Conservation (phyloP, 2,329 filamentous ascomycete species). For the Remersonia thermophila region DNA sequence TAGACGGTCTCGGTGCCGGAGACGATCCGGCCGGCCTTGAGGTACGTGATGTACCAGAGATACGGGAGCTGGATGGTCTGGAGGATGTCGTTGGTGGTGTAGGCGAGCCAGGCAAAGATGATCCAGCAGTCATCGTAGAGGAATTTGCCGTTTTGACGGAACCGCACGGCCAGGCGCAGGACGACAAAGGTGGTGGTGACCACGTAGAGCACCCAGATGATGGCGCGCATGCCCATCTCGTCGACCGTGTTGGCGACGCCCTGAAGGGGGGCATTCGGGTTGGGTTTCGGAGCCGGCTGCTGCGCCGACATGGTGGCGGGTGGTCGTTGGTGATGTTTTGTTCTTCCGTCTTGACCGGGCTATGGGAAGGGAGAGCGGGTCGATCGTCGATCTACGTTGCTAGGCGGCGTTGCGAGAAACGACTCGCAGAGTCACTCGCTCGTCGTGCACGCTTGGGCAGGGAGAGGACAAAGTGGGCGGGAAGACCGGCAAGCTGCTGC, state of each 20-base stretch:
- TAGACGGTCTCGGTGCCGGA: background rate
- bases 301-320: too few species aligned
- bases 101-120: slow-evolving; percentile 2
- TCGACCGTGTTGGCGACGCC: slow-evolving; percentile 1
- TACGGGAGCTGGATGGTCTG: slow-evolving; percentile 1
- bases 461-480: too few species aligned
- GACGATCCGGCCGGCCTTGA: background rate
- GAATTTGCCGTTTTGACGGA: slow-evolving; percentile 2
- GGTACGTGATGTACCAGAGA: slow-evolving; percentile 5
- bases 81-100: slow-evolving; percentile 2
- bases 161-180: slow-evolving; percentile 2
- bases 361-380: too few species aligned
- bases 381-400: too few species aligned
- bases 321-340: too few species aligned
- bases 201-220: slow-evolving; percentile 6
- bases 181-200: slow-evolving; percentile 1
- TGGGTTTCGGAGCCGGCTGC: background rate
- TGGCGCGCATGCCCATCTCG: slow-evolving; percentile 1
- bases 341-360: too few species aligned
- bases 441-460: too few species aligned
- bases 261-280: slow-evolving; percentile 1
- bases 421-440: too few species aligned
- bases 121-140: slow-evolving; percentile 5
- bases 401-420: too few species aligned
- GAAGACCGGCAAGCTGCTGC: too few species aligned